These are phyloP conservation scores for Anaeramoeba ignava DNA, from an alignment of 78 protist species.

Conservation along the genomic window DNA sequence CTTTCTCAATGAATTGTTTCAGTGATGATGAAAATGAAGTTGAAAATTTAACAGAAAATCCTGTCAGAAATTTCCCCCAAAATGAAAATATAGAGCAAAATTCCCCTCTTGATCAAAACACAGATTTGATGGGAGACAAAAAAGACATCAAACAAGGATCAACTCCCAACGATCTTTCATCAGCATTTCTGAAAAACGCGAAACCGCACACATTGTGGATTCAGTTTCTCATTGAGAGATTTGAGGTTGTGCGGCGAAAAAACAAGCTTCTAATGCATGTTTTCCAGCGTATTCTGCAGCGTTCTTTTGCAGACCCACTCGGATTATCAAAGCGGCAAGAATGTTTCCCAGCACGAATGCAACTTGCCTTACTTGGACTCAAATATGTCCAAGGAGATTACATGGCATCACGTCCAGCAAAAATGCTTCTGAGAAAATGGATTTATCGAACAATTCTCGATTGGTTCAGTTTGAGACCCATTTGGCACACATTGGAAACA, in stretches of 20 bases:
- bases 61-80: neutral
- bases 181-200: neutral
- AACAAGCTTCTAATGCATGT: slow-evolving; percentile 27
- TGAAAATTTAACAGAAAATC: neutral
- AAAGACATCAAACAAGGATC: neutral
- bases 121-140: neutral
- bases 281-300: slow-evolving; percentile 25
- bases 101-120: neutral
- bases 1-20: too few species aligned
- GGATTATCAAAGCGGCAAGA: slow-evolving; percentile 27
- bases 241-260: slow-evolving; percentile 17
- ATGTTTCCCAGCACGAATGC: slow-evolving; percentile 37
- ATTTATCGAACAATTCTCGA: slow-evolving; percentile 29
- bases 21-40: neutral
- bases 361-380: slow-evolving; percentile 28
- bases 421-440: neutral
- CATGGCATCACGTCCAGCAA: slow-evolving; percentile 3
- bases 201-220: slow-evolving; percentile 44
- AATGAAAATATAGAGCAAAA: neutral
- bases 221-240: slow-evolving; percentile 39
- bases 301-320: slow-evolving; percentile 38
- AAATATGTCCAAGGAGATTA: neutral
- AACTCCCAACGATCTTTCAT: neutral
- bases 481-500: slow-evolving; percentile 16
- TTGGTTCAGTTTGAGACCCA: slow-evolving; percentile 32